phyloP scores from a whole-genome alignment of 148 eudicot genomes.

The Persicaria maculosa region DNA sequence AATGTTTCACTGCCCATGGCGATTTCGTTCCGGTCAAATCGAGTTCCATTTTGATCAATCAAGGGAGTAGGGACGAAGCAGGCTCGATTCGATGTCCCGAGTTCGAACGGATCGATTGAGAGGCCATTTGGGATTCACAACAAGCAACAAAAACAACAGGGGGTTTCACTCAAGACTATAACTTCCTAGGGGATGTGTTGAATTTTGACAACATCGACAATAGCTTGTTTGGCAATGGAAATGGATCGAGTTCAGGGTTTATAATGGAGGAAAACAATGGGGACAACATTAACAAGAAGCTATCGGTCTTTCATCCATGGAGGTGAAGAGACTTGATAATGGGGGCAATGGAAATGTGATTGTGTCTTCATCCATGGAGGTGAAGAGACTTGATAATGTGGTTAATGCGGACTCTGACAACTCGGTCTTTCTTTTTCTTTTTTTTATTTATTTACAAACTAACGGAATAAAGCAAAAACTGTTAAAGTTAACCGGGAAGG shows the following conservation, averaged over 20 bases:
- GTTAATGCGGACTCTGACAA: slow-evolving; percentile 53
- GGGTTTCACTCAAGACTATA: not conserved
- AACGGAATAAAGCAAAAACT: too few relatives aligned
- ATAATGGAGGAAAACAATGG: slow-evolving; percentile 31
- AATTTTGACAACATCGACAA: too few relatives aligned
- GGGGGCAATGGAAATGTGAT: too few relatives aligned
- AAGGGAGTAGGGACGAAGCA: too few relatives aligned
- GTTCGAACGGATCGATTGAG: not conserved
- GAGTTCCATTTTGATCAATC: too few relatives aligned
- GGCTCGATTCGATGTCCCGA: not conserved
- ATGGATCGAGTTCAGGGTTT: slow-evolving; percentile 28
- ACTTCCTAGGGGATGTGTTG: not conserved
- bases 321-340: slow-evolving; percentile 29
- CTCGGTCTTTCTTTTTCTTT: too few relatives aligned
- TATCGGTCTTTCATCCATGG: slow-evolving; percentile 47
- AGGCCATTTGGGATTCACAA: not conserved
- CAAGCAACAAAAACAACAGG: not conserved
- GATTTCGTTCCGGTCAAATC: too few relatives aligned
- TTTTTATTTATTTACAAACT: too few relatives aligned
- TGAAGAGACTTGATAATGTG: too few relatives aligned
- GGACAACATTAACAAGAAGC: slow-evolving; percentile 23
- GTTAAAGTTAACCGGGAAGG: too few relatives aligned
- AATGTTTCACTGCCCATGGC: too few relatives aligned
- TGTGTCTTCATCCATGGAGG: too few relatives aligned
- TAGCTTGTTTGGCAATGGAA: not conserved